Conservation (phyloP, 1,284 basidiomycete species). For the Stygiomarasmius scandens region DNA sequence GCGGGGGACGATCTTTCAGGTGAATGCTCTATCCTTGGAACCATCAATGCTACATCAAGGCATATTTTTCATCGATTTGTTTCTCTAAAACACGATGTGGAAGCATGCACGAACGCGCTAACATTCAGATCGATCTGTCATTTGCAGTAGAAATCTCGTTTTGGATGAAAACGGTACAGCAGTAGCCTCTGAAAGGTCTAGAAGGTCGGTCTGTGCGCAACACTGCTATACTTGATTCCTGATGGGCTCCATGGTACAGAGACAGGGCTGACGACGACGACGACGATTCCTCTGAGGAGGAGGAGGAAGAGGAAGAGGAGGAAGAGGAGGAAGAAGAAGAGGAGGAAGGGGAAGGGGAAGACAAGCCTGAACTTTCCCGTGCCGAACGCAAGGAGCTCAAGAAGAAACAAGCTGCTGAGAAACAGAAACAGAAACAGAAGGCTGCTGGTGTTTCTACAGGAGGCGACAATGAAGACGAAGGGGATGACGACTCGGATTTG, state of each 20-base stretch:
- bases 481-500: conserved; percentile 60
- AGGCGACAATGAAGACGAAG: conserved; percentile 45
- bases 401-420: conserved; percentile 63
- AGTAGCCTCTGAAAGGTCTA: conserved; percentile 45
- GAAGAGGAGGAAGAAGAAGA: conserved; percentile 42
- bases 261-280: conserved; percentile 27
- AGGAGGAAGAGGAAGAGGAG: conserved; percentile 39
- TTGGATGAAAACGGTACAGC: conserved; percentile 67
- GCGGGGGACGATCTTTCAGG: conserved; percentile 84
- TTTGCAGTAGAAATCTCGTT: conserved; percentile 56
- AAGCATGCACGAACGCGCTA: neutral
- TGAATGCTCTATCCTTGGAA: conserved; percentile 30
- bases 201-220: conserved; percentile 36
- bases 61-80: too few species aligned
- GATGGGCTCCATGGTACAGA: conserved; percentile 8
- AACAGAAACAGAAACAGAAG: conserved; percentile 43
- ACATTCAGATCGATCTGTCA: neutral
- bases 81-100: too few species aligned
- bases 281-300: conserved; percentile 35
- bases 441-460: conserved; percentile 29
- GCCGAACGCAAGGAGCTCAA: conserved; percentile 72
- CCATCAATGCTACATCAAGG: neutral
- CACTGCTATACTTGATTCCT: conserved; percentile 7
- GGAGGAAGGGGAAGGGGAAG: conserved; percentile 34
- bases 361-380: conserved; percentile 59